Base-by-base conservation (phyloP, 768 basidiomycete genomes). In the Suillus discolor region DNA sequence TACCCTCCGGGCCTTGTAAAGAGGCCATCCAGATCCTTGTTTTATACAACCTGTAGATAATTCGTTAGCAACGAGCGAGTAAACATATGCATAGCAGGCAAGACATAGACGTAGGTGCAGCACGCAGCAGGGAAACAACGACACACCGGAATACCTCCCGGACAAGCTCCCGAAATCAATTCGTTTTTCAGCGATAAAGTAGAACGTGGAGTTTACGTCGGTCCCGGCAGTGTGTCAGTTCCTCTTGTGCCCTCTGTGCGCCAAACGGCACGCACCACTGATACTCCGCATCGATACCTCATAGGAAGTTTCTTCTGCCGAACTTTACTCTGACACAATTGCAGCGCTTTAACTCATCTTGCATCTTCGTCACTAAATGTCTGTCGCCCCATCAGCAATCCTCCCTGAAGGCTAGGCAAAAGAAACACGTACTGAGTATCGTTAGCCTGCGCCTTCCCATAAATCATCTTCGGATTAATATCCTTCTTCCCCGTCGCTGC, bases 231-330 rank as follows among this genome's bases (percentile, higher is more conserved):
- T 1, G 31, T 61, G 15, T 68, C 42, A 61, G 39, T 13, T n/a
- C 47, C 23, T 23, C 49, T 23, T 7, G 49, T 15, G 23, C 16
- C 25, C 13, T 51, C 23, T 8, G 1, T 20, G n/a, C 15, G 3
- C 15, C 23, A 13, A 18, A 64, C 54, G 1, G 16, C 44, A 80
- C 91, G 36, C 64, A 96, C 96, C 96, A 99, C 75, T 99, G 97
- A 80, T 96, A 99, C 79, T 99, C 97, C 39, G 96, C 97, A 77
- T 98, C 97, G 59, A 97, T 89, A 99, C 96, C 78, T 98, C 97
- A 99, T 99, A 20, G 96, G 96, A 73, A 98, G 80, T 75, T 95
- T 95, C 81, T 96, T 93, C 76, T 95, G 94, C 62, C 89, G 83
- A 16, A 97, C 96, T 77, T 98, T 98, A 66, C 83, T 92, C 77